A percentile compares a stretch with the other conserved stretches of the same genome.
These are phyloP conservation scores for Melampsora americana DNA, from an alignment of 1,284 basidiomycete genomes.

Conservation along the genomic window DNA sequence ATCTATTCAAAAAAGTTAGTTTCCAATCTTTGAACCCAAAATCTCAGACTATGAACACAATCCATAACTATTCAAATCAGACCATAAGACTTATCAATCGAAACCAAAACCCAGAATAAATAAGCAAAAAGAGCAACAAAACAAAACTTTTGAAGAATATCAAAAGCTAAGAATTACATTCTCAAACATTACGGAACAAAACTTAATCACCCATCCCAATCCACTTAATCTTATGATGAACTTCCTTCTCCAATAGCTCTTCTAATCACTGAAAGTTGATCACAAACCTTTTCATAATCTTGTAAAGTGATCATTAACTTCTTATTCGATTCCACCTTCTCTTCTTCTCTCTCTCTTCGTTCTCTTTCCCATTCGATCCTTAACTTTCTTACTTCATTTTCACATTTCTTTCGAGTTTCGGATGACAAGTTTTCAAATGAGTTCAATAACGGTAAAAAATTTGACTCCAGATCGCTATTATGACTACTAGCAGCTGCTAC, in stretches of 20 bases:
- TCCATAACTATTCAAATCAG: no score
- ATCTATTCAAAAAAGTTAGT: no score
- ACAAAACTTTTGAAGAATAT: no score
- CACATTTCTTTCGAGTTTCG: neutral
- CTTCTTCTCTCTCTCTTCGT: neutral
- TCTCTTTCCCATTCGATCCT: neutral
- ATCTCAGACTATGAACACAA: no score
- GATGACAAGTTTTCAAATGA: neutral
- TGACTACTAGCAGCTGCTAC: neutral
- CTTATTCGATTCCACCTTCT: neutral
- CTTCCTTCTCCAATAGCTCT: neutral
- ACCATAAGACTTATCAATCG: no score
- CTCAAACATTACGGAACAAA: no score
- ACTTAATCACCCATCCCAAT: no score
- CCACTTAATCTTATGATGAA: no score
- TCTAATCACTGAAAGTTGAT: neutral
- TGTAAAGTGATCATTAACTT: neutral
- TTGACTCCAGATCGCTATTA: neutral
- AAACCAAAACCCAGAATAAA: no score
- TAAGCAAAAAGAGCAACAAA: no score
- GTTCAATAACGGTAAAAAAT: neutral
- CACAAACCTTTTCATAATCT: slow-evolving; percentile 5
- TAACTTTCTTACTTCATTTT: neutral
- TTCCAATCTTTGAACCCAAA: no score
- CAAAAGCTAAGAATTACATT: no score